Conservation (phyloP, 2,329 filamentous ascomycete species). For the Fusarium guadeloupense region DNA sequence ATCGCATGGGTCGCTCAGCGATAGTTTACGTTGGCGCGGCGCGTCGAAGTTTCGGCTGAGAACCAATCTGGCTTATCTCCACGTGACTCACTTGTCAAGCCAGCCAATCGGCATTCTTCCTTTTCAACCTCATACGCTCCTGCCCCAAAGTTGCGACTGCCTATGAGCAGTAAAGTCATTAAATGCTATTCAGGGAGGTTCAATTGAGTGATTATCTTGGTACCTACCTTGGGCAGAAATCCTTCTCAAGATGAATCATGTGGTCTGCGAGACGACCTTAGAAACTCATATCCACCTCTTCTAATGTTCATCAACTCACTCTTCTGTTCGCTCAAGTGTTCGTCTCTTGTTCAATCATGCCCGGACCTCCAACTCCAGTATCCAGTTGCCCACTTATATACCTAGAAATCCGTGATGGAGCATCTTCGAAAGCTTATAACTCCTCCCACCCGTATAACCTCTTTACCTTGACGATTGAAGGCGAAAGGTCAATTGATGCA, state of each 20-base stretch:
- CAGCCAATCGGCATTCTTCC: conserved; percentile 11
- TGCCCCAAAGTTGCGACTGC: background rate
- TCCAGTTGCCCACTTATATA: conserved; percentile 43
- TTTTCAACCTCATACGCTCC: background rate
- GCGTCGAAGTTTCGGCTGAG: conserved; percentile 28
- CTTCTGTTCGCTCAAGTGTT: background rate
- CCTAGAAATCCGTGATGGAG: conserved; percentile 43
- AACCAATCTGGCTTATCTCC: conserved; percentile 21
- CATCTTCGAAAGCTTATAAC: conserved; percentile 33
- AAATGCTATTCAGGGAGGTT: background rate
- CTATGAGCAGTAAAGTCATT: background rate
- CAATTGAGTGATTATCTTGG: background rate
- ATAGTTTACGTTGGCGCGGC: conserved; percentile 31
- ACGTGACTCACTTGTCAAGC: conserved; percentile 13
- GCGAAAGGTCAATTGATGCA: conserved; percentile 27
- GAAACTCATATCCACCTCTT: background rate
- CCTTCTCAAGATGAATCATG: background rate
- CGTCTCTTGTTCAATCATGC: conserved; percentile 30
- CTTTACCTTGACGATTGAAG: conserved; percentile 45
- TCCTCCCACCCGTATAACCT: conserved; percentile 27
- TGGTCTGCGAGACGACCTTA: background rate
- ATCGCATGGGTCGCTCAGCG: conserved; percentile 29
- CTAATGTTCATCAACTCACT: background rate
- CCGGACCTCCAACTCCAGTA: conserved; percentile 44
- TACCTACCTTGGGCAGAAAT: background rate